phyloP scores from a whole-genome alignment of 208 protist genomes.

The Leishmania tarentolae region DNA sequence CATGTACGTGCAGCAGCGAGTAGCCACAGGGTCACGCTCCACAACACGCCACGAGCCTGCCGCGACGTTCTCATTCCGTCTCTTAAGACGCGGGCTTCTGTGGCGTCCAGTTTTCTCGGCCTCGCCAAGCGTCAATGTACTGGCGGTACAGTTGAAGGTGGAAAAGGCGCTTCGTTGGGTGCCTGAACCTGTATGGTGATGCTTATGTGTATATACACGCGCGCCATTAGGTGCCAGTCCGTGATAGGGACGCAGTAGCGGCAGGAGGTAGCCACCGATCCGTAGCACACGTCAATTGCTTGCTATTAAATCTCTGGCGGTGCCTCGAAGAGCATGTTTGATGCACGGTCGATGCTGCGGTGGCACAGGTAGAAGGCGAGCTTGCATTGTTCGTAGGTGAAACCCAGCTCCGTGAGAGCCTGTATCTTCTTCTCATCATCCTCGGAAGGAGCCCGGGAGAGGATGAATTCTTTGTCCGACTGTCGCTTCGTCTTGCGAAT shows the following conservation, averaged over 20 bases:
- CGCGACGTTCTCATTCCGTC: neutral
- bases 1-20: neutral
- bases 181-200: neutral
- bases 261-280: neutral
- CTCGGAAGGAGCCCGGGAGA: slow-evolving; percentile 61
- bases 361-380: slow-evolving; percentile 80
- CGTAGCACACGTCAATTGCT: neutral
- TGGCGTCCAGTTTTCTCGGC: neutral
- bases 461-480: slow-evolving; percentile 46
- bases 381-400: slow-evolving; percentile 84
- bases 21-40: neutral
- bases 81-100: neutral
- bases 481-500: slow-evolving; percentile 11
- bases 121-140: neutral
- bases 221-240: neutral
- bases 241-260: neutral
- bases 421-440: slow-evolving; percentile 89
- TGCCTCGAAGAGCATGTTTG: slow-evolving; percentile 88
- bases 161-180: neutral
- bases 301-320: slow-evolving; percentile 66
- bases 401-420: slow-evolving; percentile 78
- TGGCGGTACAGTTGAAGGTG: neutral
- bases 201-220: neutral
- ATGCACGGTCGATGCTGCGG: slow-evolving; percentile 80
- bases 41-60: neutral